These are phyloP conservation scores for Ailanthus altissimus DNA, from an alignment of 345 rosid genomes.

Conservation along the genomic window DNA sequence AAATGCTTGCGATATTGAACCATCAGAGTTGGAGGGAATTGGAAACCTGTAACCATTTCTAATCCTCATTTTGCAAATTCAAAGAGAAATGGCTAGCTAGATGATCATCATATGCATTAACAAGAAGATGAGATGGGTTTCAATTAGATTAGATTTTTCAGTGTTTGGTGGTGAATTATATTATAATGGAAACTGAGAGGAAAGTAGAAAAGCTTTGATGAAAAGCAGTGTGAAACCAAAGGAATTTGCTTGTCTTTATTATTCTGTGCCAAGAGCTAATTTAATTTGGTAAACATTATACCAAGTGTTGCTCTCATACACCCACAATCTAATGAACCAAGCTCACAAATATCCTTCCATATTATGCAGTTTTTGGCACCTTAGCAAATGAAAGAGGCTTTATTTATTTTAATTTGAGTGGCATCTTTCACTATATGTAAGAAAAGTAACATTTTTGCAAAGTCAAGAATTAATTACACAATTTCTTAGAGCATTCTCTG, in stretches of 20 bases:
- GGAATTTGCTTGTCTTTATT: background rate
- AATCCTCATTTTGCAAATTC: background rate
- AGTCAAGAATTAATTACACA: background rate
- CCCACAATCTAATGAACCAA: background rate
- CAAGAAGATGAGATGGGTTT: background rate
- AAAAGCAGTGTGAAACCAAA: background rate
- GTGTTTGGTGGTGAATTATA: background rate
- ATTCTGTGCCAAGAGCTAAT: background rate
- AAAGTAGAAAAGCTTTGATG: background rate
- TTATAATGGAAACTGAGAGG: background rate
- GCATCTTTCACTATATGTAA: too few species aligned
- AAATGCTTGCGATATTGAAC: too few species aligned
- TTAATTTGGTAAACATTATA: background rate
- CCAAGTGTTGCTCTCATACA: background rate
- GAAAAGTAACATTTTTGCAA: background rate
- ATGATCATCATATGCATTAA: background rate
- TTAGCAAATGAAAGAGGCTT: background rate
- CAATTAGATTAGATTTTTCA: background rate
- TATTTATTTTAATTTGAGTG: too few species aligned
- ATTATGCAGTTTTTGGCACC: background rate
- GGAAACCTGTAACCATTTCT: background rate
- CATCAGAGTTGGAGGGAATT: background rate
- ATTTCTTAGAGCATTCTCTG: background rate
- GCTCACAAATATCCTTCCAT: background rate
- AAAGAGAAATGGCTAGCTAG: background rate